phyloP scores from a whole-genome alignment of 2,329 filamentous ascomycete species.

The Beauveria rudraprayagi region DNA sequence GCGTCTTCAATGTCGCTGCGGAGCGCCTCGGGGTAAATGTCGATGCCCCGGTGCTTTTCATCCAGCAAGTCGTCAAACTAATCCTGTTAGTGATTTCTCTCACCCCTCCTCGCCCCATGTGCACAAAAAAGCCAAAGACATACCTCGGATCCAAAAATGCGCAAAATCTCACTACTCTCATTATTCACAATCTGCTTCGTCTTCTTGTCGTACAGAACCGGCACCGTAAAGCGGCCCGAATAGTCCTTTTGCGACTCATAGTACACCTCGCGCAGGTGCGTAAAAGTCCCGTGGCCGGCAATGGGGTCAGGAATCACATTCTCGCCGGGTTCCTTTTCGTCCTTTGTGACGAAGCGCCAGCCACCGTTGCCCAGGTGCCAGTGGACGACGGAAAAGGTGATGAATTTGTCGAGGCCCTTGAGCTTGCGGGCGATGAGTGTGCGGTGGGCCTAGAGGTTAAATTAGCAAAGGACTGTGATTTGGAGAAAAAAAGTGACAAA shows the following conservation, averaged over 20 bases:
- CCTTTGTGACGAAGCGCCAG: conserved; percentile 72
- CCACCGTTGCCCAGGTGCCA: conserved; percentile 72
- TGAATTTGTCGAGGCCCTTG: conserved; percentile 83
- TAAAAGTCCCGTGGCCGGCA: conserved; percentile 60
- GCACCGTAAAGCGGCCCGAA: conserved; percentile 75
- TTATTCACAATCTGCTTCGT: conserved; percentile 75
- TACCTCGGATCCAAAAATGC: conserved; percentile 76
- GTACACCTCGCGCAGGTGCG: conserved; percentile 70
- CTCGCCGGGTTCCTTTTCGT: conserved; percentile 48
- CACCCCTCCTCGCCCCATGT: too few relatives aligned
- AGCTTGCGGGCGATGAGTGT: conserved; percentile 81
- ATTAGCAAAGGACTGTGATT: background rate
- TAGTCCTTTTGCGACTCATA: conserved; percentile 67
- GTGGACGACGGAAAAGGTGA: conserved; percentile 75
- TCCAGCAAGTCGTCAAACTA: conserved; percentile 65
- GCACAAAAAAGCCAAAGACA: background rate
- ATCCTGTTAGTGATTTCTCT: background rate
- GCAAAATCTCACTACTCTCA: conserved; percentile 85
- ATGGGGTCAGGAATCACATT: conserved; percentile 62
- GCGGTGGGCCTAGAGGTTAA: conserved; percentile 55
- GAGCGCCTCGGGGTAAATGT: conserved; percentile 61
- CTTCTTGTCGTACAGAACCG: conserved; percentile 76
- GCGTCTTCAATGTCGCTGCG: conserved; percentile 62
- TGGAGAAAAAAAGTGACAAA: background rate
- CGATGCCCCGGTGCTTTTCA: conserved; percentile 49